phyloP scores from a whole-genome alignment of 2,329 filamentous ascomycete genomes.

The Nothophaeocryptopus gaeumannii region DNA sequence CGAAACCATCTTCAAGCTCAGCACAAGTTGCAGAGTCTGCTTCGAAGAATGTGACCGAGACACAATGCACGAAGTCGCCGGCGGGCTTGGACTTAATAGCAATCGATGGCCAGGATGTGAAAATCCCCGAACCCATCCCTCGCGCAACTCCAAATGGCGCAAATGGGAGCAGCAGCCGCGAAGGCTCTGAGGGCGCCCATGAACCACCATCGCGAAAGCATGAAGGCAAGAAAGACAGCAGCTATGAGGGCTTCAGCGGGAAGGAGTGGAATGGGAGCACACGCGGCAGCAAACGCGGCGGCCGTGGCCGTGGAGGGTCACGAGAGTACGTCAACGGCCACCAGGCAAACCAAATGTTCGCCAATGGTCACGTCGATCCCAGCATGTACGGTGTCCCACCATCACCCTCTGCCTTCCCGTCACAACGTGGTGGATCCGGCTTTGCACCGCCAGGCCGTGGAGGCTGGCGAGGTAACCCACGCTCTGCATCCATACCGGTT shows the following conservation, averaged over 20 bases:
- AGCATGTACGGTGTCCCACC: conserved; percentile 25
- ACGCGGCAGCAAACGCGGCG: conserved; percentile 32
- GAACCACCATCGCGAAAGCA: conserved; percentile 15
- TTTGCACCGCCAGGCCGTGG: conserved; percentile 37
- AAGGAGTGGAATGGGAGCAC: conserved; percentile 24
- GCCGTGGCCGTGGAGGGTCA: conserved; percentile 34
- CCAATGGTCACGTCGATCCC: conserved; percentile 26
- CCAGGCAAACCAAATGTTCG: conserved; percentile 18
- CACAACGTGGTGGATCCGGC: conserved; percentile 27
- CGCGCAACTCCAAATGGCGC: conserved; percentile 12
- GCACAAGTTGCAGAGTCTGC: background rate
- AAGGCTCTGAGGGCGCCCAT: conserved; percentile 10
- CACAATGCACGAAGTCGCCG: conserved; percentile 20
- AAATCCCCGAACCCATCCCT: conserved; percentile 21
- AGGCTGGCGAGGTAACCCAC: conserved; percentile 51
- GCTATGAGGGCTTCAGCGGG: conserved; percentile 24
- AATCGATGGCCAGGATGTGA: conserved; percentile 15
- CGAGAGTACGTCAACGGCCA: conserved; percentile 34
- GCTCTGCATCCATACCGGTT: conserved; percentile 62
- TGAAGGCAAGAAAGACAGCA: conserved; percentile 25
- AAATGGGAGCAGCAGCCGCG: conserved; percentile 16
- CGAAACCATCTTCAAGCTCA: conserved; percentile 1
- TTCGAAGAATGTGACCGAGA: conserved; percentile 6
- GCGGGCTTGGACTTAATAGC: conserved; percentile 13
- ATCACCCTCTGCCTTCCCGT: conserved; percentile 30